A percentile compares a stretch with the other conserved stretches of the same genome.
Evolutionary conservation across 352 stramenopile species (phyloP).

Genomic region (Phytopythium ostracodes): DNA sequence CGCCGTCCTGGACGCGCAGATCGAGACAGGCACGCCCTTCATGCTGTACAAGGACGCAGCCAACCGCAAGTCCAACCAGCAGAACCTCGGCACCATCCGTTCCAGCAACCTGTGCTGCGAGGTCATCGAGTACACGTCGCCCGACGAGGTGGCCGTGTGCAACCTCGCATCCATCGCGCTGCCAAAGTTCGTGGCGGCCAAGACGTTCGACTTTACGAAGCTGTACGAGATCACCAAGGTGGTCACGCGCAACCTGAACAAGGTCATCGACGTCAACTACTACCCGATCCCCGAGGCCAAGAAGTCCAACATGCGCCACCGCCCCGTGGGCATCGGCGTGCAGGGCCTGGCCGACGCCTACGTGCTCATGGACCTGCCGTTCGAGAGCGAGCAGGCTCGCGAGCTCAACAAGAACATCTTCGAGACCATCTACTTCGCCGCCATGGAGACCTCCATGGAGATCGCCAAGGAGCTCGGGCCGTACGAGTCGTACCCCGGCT

Average conservation of each 20-base stretch:
- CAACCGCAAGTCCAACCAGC: conserved; percentile 99
- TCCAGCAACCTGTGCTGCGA: conserved; percentile 99
- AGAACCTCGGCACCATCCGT: conserved; percentile 99
- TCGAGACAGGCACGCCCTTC: conserved; percentile 99
- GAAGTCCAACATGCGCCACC: conserved; percentile 96
- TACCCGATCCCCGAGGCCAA: conserved; percentile 93
- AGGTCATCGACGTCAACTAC: conserved; percentile 99
- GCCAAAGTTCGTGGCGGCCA: conserved; percentile 90
- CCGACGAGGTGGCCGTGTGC: conserved; percentile 98
- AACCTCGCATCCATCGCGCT: conserved; percentile 98
- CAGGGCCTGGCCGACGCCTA: conserved; percentile 98
- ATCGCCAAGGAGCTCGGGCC: conserved; percentile 91
- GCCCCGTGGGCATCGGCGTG: conserved; percentile 98
- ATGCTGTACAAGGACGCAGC: conserved; percentile 99
- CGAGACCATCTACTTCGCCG: conserved; percentile 99
- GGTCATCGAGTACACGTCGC: conserved; percentile 98
- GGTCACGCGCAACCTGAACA: conserved; percentile 97
- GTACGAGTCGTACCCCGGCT: conserved; percentile 97
- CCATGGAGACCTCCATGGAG: conserved; percentile 95
- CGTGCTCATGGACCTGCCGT: conserved; percentile 96
- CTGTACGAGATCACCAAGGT: conserved; percentile 96
- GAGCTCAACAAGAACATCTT: conserved; percentile 99
- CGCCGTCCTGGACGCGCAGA: conserved; percentile 97
- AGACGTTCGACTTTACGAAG: conserved; percentile 95
- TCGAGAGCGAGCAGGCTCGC: conserved; percentile 90